These are phyloP conservation scores for Anthoceros angustus DNA, from an alignment of 225 moss, liverwort and hornwort species.

Conservation along the genomic window DNA sequence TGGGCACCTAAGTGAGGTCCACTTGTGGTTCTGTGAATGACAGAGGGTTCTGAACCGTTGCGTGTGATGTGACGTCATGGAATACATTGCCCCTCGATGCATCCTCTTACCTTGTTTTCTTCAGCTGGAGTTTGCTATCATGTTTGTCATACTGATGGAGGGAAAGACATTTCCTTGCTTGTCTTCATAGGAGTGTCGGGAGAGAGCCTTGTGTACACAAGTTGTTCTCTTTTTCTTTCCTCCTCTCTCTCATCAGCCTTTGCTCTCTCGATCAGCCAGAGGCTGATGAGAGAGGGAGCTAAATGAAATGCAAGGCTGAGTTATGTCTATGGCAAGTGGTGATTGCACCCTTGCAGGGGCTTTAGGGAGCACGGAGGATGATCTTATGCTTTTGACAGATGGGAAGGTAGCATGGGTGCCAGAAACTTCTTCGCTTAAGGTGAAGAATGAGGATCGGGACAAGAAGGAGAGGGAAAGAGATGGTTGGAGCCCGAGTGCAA, in stretches of 20 bases:
- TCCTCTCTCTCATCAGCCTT: not conserved
- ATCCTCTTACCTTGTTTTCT: not conserved
- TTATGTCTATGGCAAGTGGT: conserved; percentile 1
- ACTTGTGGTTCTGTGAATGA: not conserved
- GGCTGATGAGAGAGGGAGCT: conserved; percentile 3
- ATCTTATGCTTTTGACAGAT: not conserved
- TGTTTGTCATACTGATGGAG: not conserved
- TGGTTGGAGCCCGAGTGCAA: conserved; percentile 22
- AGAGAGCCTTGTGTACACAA: too few relatives aligned
- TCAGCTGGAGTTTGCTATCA: not conserved
- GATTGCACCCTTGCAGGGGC: conserved; percentile 1
- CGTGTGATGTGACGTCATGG: not conserved
- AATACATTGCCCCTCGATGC: not conserved
- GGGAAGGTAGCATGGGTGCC: not conserved
- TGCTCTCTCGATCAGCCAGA: not conserved
- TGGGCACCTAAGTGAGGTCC: not conserved
- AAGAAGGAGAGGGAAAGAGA: conserved; percentile 18
- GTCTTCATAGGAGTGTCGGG: not conserved
- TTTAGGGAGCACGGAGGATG: conserved; percentile 1
- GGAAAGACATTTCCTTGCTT: not conserved
- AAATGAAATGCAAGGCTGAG: not conserved
- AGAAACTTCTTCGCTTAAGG: conserved; percentile 4
- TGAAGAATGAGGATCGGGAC: conserved; percentile 12
- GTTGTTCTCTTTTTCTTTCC: too few relatives aligned
- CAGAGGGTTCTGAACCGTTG: not conserved